A percentile compares a stretch with the other conserved stretches of the same genome.
phyloP scores from a whole-genome alignment of 2,329 filamentous ascomycete genomes.

The Alternaria tenuissima region DNA sequence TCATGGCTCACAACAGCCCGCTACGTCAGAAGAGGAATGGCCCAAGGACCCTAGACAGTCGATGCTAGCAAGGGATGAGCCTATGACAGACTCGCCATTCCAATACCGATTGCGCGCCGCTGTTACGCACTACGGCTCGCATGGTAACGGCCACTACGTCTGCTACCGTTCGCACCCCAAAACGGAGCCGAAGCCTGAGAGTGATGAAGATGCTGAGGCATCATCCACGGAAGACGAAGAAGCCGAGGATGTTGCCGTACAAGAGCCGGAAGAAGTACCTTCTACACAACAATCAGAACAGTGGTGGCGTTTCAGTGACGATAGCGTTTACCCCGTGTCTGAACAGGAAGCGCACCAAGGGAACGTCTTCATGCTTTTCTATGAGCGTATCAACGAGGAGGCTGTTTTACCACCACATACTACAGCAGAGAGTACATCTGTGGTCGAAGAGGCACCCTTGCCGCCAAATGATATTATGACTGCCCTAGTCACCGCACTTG shows the following conservation, averaged over 20 bases:
- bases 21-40: constrained; percentile 69
- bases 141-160: constrained; percentile 96
- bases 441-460: constrained; percentile 28
- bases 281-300: constrained; percentile 49
- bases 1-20: constrained; percentile 35
- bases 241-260: constrained; percentile 25
- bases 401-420: constrained; percentile 42
- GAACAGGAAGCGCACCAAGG: constrained; percentile 78
- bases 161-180: constrained; percentile 79
- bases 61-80: constrained; percentile 68
- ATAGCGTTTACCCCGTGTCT: constrained; percentile 77
- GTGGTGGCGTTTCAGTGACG: constrained; percentile 94
- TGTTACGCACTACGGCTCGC: constrained; percentile 86
- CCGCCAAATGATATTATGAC: constrained; percentile 19
- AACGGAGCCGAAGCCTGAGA: not conserved
- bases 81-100: constrained; percentile 47
- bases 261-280: constrained; percentile 19
- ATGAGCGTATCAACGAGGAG: constrained; percentile 68
- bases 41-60: constrained; percentile 71
- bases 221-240: constrained; percentile 5
- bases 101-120: constrained; percentile 83
- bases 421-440: not conserved
- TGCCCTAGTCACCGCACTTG: not conserved
- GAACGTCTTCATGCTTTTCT: constrained; percentile 97
- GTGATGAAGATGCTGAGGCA: constrained; percentile 3